phyloP scores from a whole-genome alignment of 1,139 yeast species.

The Trichomonascaceae sp. region DNA sequence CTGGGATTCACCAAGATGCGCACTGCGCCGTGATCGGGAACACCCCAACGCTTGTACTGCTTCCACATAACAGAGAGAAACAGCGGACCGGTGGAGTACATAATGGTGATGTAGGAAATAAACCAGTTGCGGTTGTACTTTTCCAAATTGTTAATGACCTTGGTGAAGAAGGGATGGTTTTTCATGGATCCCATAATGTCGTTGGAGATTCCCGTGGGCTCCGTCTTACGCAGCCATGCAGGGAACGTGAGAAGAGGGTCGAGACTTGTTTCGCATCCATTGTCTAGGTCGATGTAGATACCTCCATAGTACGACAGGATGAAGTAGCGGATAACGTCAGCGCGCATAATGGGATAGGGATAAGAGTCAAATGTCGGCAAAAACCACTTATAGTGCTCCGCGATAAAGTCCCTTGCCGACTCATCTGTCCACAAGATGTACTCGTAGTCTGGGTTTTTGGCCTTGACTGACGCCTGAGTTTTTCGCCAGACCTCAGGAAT shows the following conservation, averaged over 20 bases:
- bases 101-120: slow-evolving; percentile 77
- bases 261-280: slow-evolving; percentile 62
- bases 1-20: slow-evolving; percentile 64
- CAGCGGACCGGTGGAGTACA: slow-evolving; percentile 87
- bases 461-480: slow-evolving; percentile 64
- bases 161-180: slow-evolving; percentile 68
- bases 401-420: slow-evolving; percentile 63
- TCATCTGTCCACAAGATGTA: slow-evolving; percentile 81
- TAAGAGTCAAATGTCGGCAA: slow-evolving; percentile 63
- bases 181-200: slow-evolving; percentile 88
- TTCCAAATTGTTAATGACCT: slow-evolving; percentile 49
- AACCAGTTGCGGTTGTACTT: slow-evolving; percentile 30
- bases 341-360: slow-evolving; percentile 71
- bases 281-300: slow-evolving; percentile 78
- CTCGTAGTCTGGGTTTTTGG: slow-evolving; percentile 73
- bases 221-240: slow-evolving; percentile 73
- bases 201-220: slow-evolving; percentile 82
- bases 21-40: slow-evolving; percentile 19
- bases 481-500: slow-evolving; percentile 70
- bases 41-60: slow-evolving; percentile 60
- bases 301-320: slow-evolving; percentile 78
- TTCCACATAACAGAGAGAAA: slow-evolving; percentile 77
- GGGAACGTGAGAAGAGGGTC: slow-evolving; percentile 73
- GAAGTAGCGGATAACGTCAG: slow-evolving; percentile 86
- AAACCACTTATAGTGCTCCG: slow-evolving; percentile 76